Conservation (phyloP, 805 yeast species). For the Candida lessepsii region DNA sequence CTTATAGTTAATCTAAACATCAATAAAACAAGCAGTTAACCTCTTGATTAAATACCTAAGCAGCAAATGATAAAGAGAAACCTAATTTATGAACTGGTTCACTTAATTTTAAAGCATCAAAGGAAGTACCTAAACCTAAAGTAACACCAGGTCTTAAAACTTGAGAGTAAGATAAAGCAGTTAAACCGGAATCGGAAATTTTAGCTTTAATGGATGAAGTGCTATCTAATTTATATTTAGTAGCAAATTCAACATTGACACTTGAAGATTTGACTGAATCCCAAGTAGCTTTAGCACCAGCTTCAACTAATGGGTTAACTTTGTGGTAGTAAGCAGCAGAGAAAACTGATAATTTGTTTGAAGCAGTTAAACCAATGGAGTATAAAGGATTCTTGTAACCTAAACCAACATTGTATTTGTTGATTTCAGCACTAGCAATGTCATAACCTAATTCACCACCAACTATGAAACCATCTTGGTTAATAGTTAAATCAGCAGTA, state of each 20-base stretch:
- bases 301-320: conserved; percentile 88
- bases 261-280: conserved; percentile 79
- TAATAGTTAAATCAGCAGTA: conserved; percentile 91
- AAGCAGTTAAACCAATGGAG: conserved; percentile 80
- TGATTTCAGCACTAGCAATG: conserved; percentile 85
- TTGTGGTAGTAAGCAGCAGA: conserved; percentile 97
- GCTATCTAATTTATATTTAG: conserved; percentile 88
- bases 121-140: conserved; percentile 94
- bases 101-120: conserved; percentile 91
- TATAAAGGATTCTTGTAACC: conserved; percentile 90
- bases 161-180: conserved; percentile 93
- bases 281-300: conserved; percentile 97
- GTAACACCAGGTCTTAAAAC: conserved; percentile 94
- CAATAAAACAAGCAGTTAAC: background rate
- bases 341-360: conserved; percentile 83
- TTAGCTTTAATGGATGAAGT: conserved; percentile 93
- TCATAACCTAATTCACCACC: conserved; percentile 98
- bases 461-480: conserved; percentile 94
- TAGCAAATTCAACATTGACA: conserved; percentile 92
- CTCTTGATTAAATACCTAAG: conserved; percentile 41
- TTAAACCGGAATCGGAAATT: conserved; percentile 92
- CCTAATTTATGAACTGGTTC: conserved; percentile 99
- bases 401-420: conserved; percentile 89
- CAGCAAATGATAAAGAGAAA: conserved; percentile 88
- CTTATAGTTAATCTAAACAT: conserved; percentile 3